Evolutionary conservation across 148 eudicot genomes (phyloP).

Genomic region (Spergularia marina): DNA sequence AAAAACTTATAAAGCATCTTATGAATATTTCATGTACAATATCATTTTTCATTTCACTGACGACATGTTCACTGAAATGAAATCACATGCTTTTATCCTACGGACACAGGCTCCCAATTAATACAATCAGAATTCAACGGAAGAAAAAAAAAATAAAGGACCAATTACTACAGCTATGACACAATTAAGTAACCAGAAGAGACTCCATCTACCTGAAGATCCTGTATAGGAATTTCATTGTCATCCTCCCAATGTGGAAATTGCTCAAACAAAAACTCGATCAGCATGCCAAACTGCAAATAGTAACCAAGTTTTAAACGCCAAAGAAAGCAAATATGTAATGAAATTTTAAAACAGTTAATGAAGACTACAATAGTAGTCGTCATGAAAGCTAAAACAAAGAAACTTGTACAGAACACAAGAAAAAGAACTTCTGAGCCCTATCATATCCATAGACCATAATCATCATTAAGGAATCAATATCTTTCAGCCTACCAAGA

Average conservation of each 20-base stretch:
- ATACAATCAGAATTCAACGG: background rate
- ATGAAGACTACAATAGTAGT: background rate
- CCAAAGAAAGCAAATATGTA: background rate
- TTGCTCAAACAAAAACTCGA: conserved; percentile 68
- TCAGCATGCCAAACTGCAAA: conserved; percentile 89
- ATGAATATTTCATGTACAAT: background rate
- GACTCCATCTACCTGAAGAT: conserved; percentile 59
- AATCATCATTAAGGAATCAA: background rate
- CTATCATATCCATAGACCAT: background rate
- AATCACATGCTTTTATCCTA: background rate
- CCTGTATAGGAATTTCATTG: conserved; percentile 57
- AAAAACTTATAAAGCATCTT: background rate
- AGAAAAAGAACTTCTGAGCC: background rate
- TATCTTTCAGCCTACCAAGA: background rate
- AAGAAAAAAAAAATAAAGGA: background rate
- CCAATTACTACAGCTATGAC: background rate
- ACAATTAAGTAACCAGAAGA: conserved; percentile 4
- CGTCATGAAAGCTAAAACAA: background rate
- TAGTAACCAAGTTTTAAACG: background rate
- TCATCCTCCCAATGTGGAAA: conserved; percentile 57
- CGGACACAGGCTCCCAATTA: background rate
- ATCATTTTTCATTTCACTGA: background rate
- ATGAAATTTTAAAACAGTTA: background rate
- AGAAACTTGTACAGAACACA: background rate
- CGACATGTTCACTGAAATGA: background rate